A percentile compares a stretch with the other conserved stretches of the same genome.
phyloP scores from a whole-genome alignment of 192 early-diverging fungal genomes.

The Lobosporangium transversale region DNA sequence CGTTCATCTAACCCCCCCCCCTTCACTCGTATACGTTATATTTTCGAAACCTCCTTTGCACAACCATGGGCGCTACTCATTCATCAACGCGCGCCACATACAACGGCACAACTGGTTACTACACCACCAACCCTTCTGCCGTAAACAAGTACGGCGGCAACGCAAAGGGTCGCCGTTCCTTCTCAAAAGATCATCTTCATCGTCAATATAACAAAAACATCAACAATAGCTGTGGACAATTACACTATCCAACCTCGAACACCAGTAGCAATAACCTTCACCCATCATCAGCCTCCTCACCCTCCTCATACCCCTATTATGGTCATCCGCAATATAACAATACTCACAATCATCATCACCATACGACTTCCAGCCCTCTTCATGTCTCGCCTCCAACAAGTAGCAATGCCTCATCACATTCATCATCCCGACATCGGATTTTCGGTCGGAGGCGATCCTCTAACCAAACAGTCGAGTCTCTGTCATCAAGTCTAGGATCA shows the following conservation, averaged over 20 bases:
- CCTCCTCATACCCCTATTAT: not conserved
- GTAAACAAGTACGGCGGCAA: not conserved
- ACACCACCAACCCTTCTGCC: too few species aligned
- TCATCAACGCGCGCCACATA: slow-evolving; percentile 26
- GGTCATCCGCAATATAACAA: slow-evolving; percentile 26
- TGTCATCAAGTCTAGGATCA: slow-evolving; percentile 14
- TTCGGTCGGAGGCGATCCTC: slow-evolving; percentile 38
- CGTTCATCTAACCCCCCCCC: not conserved
- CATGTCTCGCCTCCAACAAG: slow-evolving; percentile 15
- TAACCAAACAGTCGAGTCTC: slow-evolving; percentile 39
- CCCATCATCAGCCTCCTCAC: slow-evolving; percentile 2
- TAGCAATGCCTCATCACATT: slow-evolving; percentile 4
- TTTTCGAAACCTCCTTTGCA: not conserved
- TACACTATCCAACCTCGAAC: slow-evolving; percentile 11
- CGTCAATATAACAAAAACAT: slow-evolving; percentile 1
- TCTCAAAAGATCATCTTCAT: slow-evolving; percentile 27
- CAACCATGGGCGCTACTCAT: slow-evolving; percentile 31
- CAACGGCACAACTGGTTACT: not conserved
- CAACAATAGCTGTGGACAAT: slow-evolving; percentile 2
- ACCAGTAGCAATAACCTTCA: slow-evolving; percentile 12
- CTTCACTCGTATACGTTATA: not conserved
- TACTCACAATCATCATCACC: slow-evolving; percentile 4
- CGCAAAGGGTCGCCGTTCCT: slow-evolving; percentile 18
- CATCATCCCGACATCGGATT: slow-evolving; percentile 11
- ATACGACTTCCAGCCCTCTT: not conserved